Evolutionary conservation across 208 protist species (phyloP).

Genomic region (Balamuthia mandrillaris): DNA sequence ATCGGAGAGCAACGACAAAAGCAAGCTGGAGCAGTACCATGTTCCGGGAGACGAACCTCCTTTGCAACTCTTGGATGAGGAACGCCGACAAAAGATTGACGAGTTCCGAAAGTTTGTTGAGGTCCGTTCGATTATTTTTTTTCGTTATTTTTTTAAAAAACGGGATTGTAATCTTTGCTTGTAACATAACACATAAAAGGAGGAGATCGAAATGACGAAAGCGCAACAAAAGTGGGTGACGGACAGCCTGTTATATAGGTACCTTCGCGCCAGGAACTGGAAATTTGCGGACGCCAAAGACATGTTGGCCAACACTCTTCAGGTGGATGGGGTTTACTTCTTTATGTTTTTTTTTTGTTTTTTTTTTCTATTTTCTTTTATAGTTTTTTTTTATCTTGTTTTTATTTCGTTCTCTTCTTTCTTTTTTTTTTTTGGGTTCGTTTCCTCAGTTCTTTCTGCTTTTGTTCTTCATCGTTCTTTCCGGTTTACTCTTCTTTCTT

Average conservation of each 20-base stretch:
- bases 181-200: background rate
- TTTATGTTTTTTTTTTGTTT: background rate
- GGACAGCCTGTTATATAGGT: background rate
- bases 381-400: background rate
- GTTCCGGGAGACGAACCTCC: background rate
- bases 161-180: background rate
- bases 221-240: background rate
- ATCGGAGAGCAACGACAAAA: background rate
- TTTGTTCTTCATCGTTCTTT: too few species aligned
- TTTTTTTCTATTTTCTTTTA: background rate
- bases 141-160: background rate
- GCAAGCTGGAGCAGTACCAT: background rate
- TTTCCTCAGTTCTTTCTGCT: background rate
- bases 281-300: background rate
- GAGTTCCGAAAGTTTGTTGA: background rate
- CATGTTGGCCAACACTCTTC: background rate
- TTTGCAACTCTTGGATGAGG: background rate
- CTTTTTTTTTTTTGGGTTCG: too few species aligned
- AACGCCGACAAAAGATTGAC: background rate
- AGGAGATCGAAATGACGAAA: background rate
- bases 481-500: background rate
- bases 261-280: constrained; percentile 20
- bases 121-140: background rate
- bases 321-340: background rate
- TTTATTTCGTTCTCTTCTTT: too few species aligned